These are phyloP conservation scores for Exophiala alcalophila DNA, from an alignment of 2,329 filamentous ascomycete genomes.

Conservation along the genomic window DNA sequence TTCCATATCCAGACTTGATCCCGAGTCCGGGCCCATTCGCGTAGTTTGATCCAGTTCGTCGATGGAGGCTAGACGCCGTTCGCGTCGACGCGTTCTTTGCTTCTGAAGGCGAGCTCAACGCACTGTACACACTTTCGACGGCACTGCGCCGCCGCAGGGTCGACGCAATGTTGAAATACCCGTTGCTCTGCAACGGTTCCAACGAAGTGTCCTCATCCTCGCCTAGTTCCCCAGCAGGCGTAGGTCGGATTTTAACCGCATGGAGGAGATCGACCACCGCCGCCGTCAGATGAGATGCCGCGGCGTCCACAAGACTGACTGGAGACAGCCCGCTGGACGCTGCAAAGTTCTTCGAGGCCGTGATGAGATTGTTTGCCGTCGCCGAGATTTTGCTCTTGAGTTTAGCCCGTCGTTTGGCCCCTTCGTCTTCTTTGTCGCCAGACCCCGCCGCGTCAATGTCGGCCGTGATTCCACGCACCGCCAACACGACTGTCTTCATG, in stretches of 20 bases:
- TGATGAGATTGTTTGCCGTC: constrained; percentile 93
- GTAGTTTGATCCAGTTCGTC: constrained; percentile 17
- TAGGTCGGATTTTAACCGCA: constrained; percentile 76
- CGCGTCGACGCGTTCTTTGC: constrained; percentile 31
- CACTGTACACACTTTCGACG: constrained; percentile 72
- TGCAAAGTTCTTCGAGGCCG: constrained; percentile 87
- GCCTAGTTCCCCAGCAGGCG: constrained; percentile 71
- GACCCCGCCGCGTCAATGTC: constrained; percentile 65
- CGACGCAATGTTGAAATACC: constrained; percentile 63
- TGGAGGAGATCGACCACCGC: constrained; percentile 83
- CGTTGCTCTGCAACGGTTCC: constrained; percentile 64
- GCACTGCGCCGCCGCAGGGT: constrained; percentile 52
- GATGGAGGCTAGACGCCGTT: constrained; percentile 7
- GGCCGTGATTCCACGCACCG: constrained; percentile 78
- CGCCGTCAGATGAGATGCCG: constrained; percentile 82
- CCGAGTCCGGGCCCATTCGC: constrained; percentile 25
- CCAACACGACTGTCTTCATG: constrained; percentile 81
- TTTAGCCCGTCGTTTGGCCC: constrained; percentile 60
- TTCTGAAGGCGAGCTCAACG: constrained; percentile 62
- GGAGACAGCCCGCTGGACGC: constrained; percentile 80
- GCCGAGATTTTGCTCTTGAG: constrained; percentile 81
- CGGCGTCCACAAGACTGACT: constrained; percentile 89
- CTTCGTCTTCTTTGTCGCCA: constrained; percentile 51
- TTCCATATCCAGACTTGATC: constrained; percentile 37
- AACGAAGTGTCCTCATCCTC: constrained; percentile 65